Evolutionary conservation across 2,329 filamentous ascomycete species (phyloP), one percentile per base, ranked within the genome.

Genomic region (Alternaria infectoria): DNA sequence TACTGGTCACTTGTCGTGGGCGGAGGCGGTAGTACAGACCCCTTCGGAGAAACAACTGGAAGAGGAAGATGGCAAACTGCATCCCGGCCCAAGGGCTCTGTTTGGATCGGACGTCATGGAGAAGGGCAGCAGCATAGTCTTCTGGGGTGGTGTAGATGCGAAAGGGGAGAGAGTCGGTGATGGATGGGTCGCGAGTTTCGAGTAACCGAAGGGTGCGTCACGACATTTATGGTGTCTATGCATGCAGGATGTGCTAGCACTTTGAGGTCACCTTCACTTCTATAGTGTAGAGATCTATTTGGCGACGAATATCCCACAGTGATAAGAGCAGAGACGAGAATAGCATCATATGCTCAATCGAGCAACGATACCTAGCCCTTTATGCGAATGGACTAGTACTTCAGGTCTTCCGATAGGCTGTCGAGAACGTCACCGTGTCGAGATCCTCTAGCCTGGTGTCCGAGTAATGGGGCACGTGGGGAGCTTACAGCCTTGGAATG

Each of bases 131-230:
- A 73, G 67, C 13, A 69, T 83, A 8, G 74, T 82, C 4, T 70
- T 83, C 13, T 83, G 81, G 81, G 82, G 82, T 45, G 82, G 82
- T 3, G 62, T 80, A 15, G 77, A 83, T 71, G 80, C 81, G 0
- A 81, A 79, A 57, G 81, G 82, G 0, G 78, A 82, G 63, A 73
- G 75, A 25, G 78, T 83, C 32, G 81, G 81, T 4, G 81, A 83
- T 75, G 81, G 81, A 6, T 83, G 82, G 82, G 65, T 82, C n/a
- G 77, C 83, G 6, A 74, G 61, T 43, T 65, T 82, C 45, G 74
- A 79, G 56, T 81, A 15, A 56, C 6, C 19, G 11, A 40, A 10
- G 36, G 36, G 2, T 40, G 36, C 36, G 36, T 40, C 36, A 40
- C 36, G n/a, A 40, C 36, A 40, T 40, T 17, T 40, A 40, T 40